Percentiles rank a stretch among this genome's conserved stretches.
These are phyloP conservation scores for Pleurotus djamor DNA, from an alignment of 768 basidiomycete genomes.

Conservation along the genomic window DNA sequence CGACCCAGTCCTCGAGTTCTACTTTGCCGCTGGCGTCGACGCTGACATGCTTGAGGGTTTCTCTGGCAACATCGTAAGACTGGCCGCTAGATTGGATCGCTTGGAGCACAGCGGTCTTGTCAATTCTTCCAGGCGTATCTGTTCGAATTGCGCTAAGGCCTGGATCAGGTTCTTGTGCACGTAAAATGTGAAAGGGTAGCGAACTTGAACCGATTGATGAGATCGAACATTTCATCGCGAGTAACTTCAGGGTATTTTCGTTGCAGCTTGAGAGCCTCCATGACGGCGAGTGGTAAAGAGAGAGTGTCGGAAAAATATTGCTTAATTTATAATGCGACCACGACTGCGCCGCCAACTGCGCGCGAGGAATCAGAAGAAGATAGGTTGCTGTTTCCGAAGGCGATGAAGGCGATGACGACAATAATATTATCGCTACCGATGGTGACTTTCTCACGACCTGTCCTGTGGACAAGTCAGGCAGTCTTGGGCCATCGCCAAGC, in stretches of 20 bases:
- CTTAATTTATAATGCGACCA: background rate
- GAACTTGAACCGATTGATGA: slow-evolving; percentile 96
- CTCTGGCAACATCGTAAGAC: slow-evolving; percentile 86
- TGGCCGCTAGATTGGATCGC: slow-evolving; percentile 78
- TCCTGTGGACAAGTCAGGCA: no score
- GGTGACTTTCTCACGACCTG: no score
- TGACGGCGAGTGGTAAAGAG: slow-evolving; percentile 22
- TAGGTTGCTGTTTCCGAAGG: background rate
- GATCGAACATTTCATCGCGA: slow-evolving; percentile 91
- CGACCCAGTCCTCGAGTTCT: slow-evolving; percentile 98
- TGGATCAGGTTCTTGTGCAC: slow-evolving; percentile 6
- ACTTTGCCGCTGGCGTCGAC: slow-evolving; percentile 95
- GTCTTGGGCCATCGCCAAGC: no score
- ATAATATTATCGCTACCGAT: no score
- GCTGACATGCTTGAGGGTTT: slow-evolving; percentile 90
- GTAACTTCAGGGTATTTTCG: slow-evolving; percentile 92
- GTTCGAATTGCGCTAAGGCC: slow-evolving; percentile 62
- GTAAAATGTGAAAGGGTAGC: slow-evolving; percentile 25
- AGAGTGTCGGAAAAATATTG: background rate
- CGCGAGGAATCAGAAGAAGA: background rate
- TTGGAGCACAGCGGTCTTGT: slow-evolving; percentile 80
- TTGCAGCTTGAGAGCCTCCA: slow-evolving; percentile 85
- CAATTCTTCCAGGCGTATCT: slow-evolving; percentile 78
- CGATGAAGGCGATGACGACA: background rate
- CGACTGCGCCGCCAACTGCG: slow-evolving; percentile 7